phyloP scores from a whole-genome alignment of 306 rosid genomes.

The Cicer arietinum region DNA sequence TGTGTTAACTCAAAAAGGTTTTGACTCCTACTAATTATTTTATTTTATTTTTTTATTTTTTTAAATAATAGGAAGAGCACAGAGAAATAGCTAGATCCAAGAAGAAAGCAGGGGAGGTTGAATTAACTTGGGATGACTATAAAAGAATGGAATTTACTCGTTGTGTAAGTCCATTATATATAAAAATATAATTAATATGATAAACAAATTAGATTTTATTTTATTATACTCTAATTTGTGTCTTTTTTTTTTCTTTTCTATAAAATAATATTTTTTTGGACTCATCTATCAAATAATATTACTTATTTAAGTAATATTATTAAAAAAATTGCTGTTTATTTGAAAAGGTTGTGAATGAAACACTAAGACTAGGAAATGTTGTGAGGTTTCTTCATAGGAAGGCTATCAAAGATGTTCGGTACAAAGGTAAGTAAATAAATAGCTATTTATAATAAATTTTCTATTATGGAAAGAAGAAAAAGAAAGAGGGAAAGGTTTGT shows the following conservation, averaged over 20 bases:
- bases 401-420: conserved; percentile 85
- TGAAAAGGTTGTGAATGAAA: conserved; percentile 85
- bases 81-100: conserved; percentile 63
- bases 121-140: conserved; percentile 91
- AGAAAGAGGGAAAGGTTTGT: conserved; percentile 14
- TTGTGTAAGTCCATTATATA: conserved; percentile 62
- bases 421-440: conserved; percentile 61
- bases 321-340: neutral
- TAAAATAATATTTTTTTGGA: neutral
- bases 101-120: conserved; percentile 66
- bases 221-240: too few species aligned
- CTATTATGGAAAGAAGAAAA: neutral
- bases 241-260: too few species aligned
- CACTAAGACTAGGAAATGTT: conserved; percentile 86
- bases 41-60: neutral
- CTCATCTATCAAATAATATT: too few species aligned
- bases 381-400: conserved; percentile 93
- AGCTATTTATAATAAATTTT: neutral
- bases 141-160: conserved; percentile 94
- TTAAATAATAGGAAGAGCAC: conserved; percentile 73
- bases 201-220: neutral
- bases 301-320: neutral
- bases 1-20: neutral
- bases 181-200: neutral
- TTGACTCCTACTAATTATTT: neutral